Conservation (phyloP, 441 rosid species). For the Dalechampia spathulata region DNA sequence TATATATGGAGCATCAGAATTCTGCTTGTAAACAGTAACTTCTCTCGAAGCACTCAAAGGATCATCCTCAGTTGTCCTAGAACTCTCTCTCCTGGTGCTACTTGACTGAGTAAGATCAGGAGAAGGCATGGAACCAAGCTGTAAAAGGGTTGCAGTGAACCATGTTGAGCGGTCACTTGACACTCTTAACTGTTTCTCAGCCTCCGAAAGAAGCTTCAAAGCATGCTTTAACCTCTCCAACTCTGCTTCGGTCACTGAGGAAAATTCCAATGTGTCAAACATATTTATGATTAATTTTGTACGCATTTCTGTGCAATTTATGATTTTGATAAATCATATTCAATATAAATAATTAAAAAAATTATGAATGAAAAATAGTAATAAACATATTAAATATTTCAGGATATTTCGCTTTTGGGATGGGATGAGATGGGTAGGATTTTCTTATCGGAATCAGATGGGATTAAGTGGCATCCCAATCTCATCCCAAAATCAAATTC, state of each 20-base stretch:
- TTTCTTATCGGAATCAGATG: too few relatives aligned
- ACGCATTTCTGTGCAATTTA: not conserved
- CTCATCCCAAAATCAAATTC: too few relatives aligned
- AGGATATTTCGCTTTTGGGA: too few relatives aligned
- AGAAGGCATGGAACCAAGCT: conserved; percentile 86
- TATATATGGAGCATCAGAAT: conserved; percentile 43
- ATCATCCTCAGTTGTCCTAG: conserved; percentile 75
- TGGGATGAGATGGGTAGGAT: too few relatives aligned
- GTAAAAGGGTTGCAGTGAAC: conserved; percentile 93
- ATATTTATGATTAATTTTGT: not conserved
- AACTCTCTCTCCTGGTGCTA: conserved; percentile 81
- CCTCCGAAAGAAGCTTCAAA: conserved; percentile 90
- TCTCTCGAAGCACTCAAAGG: conserved; percentile 70
- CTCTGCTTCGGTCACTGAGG: conserved; percentile 76
- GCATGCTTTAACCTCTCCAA: conserved; percentile 86
- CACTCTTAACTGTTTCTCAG: conserved; percentile 86
- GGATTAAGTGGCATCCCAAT: not conserved
- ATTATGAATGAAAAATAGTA: too few relatives aligned
- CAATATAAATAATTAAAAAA: too few relatives aligned
- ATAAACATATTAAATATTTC: too few relatives aligned
- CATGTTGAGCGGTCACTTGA: conserved; percentile 95
- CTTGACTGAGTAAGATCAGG: conserved; percentile 66
- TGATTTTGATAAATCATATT: too few relatives aligned
- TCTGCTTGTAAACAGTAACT: conserved; percentile 43
- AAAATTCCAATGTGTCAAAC: conserved; percentile 20